Evolutionary conservation across 2,329 filamentous ascomycete species (phyloP).

Genomic region (Fusarium solani-melongenae): DNA sequence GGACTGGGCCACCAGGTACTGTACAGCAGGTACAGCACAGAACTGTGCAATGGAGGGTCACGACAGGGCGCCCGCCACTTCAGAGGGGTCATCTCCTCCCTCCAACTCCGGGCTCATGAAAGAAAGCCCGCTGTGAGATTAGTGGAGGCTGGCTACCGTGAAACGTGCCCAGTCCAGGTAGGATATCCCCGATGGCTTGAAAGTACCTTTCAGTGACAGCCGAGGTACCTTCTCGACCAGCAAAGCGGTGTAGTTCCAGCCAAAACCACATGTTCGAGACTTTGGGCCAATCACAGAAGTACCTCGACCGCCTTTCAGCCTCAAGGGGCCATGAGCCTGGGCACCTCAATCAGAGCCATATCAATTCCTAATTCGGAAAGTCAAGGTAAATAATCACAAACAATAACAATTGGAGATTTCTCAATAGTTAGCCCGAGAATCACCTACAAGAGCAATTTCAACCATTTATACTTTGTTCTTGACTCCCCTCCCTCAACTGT

Average conservation of each 20-base stretch:
- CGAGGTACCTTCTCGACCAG: background rate
- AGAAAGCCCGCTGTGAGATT: constrained; percentile 5
- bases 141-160: background rate
- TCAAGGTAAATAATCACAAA: background rate
- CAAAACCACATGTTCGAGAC: background rate
- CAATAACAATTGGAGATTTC: background rate
- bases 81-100: constrained; percentile 16
- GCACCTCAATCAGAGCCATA: background rate
- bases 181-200: background rate
- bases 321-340: background rate
- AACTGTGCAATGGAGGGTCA: constrained; percentile 25
- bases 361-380: background rate
- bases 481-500: background rate
- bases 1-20: background rate
- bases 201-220: background rate
- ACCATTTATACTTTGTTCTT: background rate
- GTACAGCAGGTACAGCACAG: background rate
- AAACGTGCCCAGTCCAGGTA: background rate
- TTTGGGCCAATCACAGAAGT: background rate
- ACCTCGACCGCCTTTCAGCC: background rate
- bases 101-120: background rate
- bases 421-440: background rate
- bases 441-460: background rate
- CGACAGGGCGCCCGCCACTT: constrained; percentile 1
- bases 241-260: background rate